Evolutionary conservation across 768 basidiomycete species (phyloP), one percentile per base, ranked within the genome.

Genomic region (Amanita jacksonii): DNA sequence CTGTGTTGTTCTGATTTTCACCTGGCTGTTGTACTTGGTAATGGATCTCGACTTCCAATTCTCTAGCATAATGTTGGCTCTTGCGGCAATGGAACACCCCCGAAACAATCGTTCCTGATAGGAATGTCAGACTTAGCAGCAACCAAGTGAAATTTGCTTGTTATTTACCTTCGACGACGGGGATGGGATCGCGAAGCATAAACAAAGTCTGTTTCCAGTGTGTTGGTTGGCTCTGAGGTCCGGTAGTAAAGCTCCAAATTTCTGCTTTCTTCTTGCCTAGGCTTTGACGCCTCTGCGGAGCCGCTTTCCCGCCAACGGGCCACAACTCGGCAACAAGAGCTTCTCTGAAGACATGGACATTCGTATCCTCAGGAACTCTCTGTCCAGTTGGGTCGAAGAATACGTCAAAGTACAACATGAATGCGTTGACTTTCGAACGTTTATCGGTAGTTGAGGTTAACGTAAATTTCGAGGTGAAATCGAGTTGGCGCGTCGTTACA

Each of bases 121-220:
- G 38, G 27, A 40, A 34, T 25, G 36, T 46, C 36, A 36, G 36
- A 10, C 34, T 40, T 50, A 5, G 49, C 32, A 31, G 19, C 6
- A 10, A 18, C n/a, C 13, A 19, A 8, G 40, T 7, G 16, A 24
- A n/a, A 16, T 32, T 18, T 12, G 8, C 13, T 38, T 18, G 5
- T 37, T 19, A 62, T 76, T 12, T 31, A 84, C 88, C 88, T 67
- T 86, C 80, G 3, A 74, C 71, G 1, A 86, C 79, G n/a, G 61
- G 56, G 41, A 97, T 74, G 0, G 89, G 85, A 44, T 91, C 79
- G 36, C 75, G 68, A 46, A 99, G 69, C 52, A 98, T 61, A 62
- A 99, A 96, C 2, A 90, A 53, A 0, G 94, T 91, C 57, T 99
- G 94, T 58, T 91, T 92, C 94, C 94, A 98, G 59, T 99, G 94